A percentile compares a stretch with the other conserved stretches of the same genome.
Conservation (phyloP, 768 basidiomycete genomes). For the Phaffia australis region DNA sequence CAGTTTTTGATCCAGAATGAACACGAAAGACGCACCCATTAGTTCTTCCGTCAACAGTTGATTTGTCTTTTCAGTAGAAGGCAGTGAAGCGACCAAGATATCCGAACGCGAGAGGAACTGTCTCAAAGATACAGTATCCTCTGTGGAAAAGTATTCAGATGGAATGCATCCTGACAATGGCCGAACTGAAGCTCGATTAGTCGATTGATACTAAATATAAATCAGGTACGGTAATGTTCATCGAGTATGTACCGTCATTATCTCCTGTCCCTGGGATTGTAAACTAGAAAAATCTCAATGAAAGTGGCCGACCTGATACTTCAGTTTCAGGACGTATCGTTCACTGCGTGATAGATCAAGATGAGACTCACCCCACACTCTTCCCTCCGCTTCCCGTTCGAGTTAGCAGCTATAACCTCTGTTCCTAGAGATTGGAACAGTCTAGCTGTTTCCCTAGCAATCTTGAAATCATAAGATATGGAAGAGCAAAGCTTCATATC, state of each 20-base stretch:
- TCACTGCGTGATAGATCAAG: background rate
- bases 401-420: slow-evolving; percentile 36
- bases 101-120: slow-evolving; percentile 32
- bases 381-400: slow-evolving; percentile 31
- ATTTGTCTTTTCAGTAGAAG: slow-evolving; percentile 31
- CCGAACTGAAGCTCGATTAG: background rate
- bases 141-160: slow-evolving; percentile 32
- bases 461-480: slow-evolving; percentile 6
- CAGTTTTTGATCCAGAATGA: background rate
- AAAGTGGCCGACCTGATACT: background rate
- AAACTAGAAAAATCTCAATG: slow-evolving; percentile 28
- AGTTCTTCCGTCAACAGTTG: slow-evolving; percentile 31
- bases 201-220: background rate
- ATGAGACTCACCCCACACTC: slow-evolving; percentile 32
- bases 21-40: slow-evolving; percentile 29
- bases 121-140: slow-evolving; percentile 28
- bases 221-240: background rate
- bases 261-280: slow-evolving; percentile 37
- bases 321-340: background rate
- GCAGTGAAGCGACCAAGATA: slow-evolving; percentile 34
- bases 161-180: slow-evolving; percentile 32
- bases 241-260: slow-evolving; percentile 30
- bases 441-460: slow-evolving; percentile 36
- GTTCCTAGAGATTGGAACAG: slow-evolving; percentile 34
- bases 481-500: background rate